Evolutionary conservation across 2,329 filamentous ascomycete species (phyloP), one percentile per base, ranked within the genome.

Genomic region (Aspergillus sp.): DNA sequence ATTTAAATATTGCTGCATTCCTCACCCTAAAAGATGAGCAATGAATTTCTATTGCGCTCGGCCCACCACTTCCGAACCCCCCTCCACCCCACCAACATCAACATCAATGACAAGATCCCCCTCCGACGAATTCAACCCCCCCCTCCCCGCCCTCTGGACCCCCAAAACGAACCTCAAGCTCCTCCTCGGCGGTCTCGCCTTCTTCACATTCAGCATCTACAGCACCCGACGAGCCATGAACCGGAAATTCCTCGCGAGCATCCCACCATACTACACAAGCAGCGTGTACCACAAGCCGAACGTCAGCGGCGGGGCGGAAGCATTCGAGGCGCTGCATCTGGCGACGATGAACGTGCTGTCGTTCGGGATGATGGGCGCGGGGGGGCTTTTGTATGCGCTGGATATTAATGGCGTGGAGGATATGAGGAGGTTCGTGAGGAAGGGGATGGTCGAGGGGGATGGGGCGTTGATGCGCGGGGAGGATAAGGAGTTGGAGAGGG

Each of bases 291-390:
- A 77, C 66, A 70, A 76, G 42, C 76, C 74, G 1, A 64, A 72
- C 13, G 82, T 86, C 27, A 89, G 88, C 70, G 87, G 88, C 7
- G 83, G 86, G 1, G 73, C 90, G 41, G 88, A 97, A 64, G 94
- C 94, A 0, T 78, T 90, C 36, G 90, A 96, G 76, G 94, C 94
- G 0, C 81, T 99, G 21, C 90, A 88, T 52, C 81, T 97, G 38
- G 95, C 94, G 0, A 96, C 93, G 0, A 83, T 97, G 67, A 96
- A 96, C 69, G 91, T 95, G 11, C 71, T 88, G 32, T 90, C 88
- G 68, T 85, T 95, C 53, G 88, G 84, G 0, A 86, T 96, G 74
- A 86, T 96, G 83, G 77, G 84, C 8, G 83, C 86, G 0, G 95
- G 94, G 3, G 92, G 89, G 0, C 75, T 88, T 10, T 81, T 91